Conservation (phyloP, 768 basidiomycete genomes). For the Trametes sanguinea region DNA sequence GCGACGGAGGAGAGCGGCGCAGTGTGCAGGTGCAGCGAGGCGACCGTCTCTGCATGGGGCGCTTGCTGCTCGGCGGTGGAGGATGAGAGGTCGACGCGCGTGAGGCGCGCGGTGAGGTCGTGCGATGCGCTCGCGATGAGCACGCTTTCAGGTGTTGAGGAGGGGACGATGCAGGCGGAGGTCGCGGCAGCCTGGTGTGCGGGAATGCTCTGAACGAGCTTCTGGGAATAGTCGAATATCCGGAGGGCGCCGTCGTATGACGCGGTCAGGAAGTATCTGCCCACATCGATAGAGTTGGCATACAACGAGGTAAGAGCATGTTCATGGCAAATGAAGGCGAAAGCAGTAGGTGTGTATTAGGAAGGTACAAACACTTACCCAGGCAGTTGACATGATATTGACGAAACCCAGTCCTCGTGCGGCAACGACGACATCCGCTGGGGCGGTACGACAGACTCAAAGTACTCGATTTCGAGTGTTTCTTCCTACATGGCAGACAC, state of each 20-base stretch:
- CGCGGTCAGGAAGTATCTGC: slow-evolving; percentile 70
- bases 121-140: slow-evolving; percentile 74
- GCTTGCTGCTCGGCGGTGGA: not conserved
- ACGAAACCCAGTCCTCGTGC: slow-evolving; percentile 94
- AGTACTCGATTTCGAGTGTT: slow-evolving; percentile 89
- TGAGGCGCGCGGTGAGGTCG: slow-evolving; percentile 72
- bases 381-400: slow-evolving; percentile 60
- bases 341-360: not conserved
- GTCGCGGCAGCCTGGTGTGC: slow-evolving; percentile 70
- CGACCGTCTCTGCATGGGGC: slow-evolving; percentile 39
- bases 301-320: too few relatives aligned
- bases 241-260: slow-evolving; percentile 83
- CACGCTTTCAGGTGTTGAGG: slow-evolving; percentile 33
- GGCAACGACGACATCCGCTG: slow-evolving; percentile 76
- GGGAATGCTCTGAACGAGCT: slow-evolving; percentile 47
- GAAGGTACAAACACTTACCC: slow-evolving; percentile 41
- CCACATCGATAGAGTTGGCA: too few relatives aligned
- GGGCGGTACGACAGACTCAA: slow-evolving; percentile 86
- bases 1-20: slow-evolving; percentile 74
- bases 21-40: slow-evolving; percentile 84
- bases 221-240: slow-evolving; percentile 70
- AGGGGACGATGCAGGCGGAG: slow-evolving; percentile 57
- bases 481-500: slow-evolving; percentile 61
- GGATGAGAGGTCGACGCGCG: slow-evolving; percentile 31
- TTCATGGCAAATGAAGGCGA: not conserved